Conservation (phyloP, 495 filamentous ascomycete genomes). For the Annulohypoxylon moriforme region DNA sequence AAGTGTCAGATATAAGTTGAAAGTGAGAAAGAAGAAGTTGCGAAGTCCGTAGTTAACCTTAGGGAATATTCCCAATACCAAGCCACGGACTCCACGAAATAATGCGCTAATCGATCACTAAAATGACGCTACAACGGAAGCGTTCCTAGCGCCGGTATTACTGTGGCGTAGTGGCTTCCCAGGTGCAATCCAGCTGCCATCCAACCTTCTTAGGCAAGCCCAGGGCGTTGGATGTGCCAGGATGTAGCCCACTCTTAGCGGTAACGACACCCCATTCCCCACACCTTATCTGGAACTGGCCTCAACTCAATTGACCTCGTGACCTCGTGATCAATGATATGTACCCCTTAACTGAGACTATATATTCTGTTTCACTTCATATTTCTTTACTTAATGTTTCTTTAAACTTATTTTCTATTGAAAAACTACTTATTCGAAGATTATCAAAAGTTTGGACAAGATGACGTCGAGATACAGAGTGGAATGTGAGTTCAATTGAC, state of each 20-base stretch:
- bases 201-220: constrained; percentile 27
- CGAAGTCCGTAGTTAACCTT: not conserved
- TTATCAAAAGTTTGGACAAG: constrained; percentile 17
- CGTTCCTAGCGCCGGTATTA: constrained; percentile 26
- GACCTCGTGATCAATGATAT: constrained; percentile 36
- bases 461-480: constrained; percentile 95
- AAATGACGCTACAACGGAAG: constrained; percentile 34
- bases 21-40: not conserved
- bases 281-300: constrained; percentile 20
- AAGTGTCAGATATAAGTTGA: not conserved
- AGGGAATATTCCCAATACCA: not conserved
- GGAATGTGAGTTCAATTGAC: constrained; percentile 71
- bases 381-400: constrained; percentile 2
- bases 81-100: not conserved
- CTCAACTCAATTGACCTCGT: constrained; percentile 4
- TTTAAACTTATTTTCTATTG: constrained; percentile 1
- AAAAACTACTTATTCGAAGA: not conserved
- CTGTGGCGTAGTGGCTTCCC: constrained; percentile 13
- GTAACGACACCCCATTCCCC: constrained; percentile 22
- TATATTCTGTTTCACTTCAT: constrained; percentile 21
- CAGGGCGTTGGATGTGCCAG: constrained; percentile 25
- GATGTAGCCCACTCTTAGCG: constrained; percentile 8
- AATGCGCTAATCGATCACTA: constrained; percentile 31
- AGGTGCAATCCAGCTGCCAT: not conserved
- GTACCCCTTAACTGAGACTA: constrained; percentile 37